Evolutionary conservation across 768 basidiomycete species (phyloP).

Genomic region (Hericium coralloides): DNA sequence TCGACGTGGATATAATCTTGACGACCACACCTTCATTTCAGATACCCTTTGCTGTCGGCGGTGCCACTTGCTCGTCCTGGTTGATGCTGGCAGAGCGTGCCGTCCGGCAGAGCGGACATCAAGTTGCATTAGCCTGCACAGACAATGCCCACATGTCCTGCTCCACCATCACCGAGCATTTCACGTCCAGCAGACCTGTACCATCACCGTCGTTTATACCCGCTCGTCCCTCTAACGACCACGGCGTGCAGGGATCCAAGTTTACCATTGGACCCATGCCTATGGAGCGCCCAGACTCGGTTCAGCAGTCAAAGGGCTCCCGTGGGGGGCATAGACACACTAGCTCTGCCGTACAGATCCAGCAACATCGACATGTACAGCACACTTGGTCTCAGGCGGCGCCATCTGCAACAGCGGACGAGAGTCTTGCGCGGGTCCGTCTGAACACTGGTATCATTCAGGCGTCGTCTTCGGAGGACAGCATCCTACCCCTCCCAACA

Average conservation of each 20-base stretch:
- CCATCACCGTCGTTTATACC: not conserved
- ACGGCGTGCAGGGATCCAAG: not conserved
- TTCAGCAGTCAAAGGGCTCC: not conserved
- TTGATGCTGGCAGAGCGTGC: not conserved
- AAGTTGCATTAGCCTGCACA: not conserved
- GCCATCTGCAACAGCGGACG: not conserved
- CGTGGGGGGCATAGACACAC: not conserved
- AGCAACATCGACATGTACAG: not conserved
- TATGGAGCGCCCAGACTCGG: not conserved
- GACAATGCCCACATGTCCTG: not conserved
- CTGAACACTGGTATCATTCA: not conserved
- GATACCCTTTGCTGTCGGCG: not conserved
- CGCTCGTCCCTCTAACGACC: no score
- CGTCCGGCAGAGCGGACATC: not conserved
- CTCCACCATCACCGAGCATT: not conserved
- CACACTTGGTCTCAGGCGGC: not conserved
- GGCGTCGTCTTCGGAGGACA: not conserved
- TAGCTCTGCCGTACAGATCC: not conserved
- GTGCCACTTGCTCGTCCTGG: not conserved
- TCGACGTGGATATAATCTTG: no score
- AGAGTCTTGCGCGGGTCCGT: not conserved
- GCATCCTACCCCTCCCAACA: not conserved
- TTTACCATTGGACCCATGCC: not conserved
- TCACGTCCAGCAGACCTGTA: not conserved
- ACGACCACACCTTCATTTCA: not conserved